Evolutionary conservation across 768 basidiomycete genomes (phyloP), one percentile per base, ranked within the genome.

Genomic region (Candolleomyces aberdarensis): DNA sequence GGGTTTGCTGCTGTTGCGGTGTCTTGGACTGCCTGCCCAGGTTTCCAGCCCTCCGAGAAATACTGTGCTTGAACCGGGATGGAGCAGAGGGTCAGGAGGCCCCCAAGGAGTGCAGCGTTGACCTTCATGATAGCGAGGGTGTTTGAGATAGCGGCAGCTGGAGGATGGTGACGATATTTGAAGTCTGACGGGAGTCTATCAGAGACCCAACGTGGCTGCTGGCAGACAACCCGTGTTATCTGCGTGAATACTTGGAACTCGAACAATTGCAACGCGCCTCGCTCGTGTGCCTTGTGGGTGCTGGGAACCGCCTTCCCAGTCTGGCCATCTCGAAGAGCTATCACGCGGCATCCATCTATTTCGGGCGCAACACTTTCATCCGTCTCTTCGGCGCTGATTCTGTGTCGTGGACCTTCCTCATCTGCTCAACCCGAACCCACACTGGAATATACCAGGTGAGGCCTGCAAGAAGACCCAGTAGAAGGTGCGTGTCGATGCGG

Each of bases 31-130:
- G 77, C 77, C 0, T 92, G 87, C 31, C 90, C 91, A 3, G 92
- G 92, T 31, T 76, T 68, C 92, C 92, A 94, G n/a, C 92, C 92
- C 36, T 77, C 76, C 3, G 91, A 92, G 73, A 92, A 87, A 72
- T 92, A 92, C 64, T 90, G 86, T 13, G 89, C 90, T 5, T 57
- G 60, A 55, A 74, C 73, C 48, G 72, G 77, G 22, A 77, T 72
- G 56, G 75, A 71, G 56, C 72, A 71, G 62, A 78, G 68, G 56
- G 74, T 71, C 51, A 78, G 70, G 58, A 72, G 64, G 57, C 71
- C 22, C 19, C 39, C 66, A 67, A 82, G 63, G 31, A 73, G 66
- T 40, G 72, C 57, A 50, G 62, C 56, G 57, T 50, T 52, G 58
- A 79, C 58, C 77, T 79, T 86, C 88, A 90, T 89, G 70, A 70